Evolutionary conservation across 495 filamentous ascomycete genomes (phyloP).

Genomic region (Xylaria flabelliformis): DNA sequence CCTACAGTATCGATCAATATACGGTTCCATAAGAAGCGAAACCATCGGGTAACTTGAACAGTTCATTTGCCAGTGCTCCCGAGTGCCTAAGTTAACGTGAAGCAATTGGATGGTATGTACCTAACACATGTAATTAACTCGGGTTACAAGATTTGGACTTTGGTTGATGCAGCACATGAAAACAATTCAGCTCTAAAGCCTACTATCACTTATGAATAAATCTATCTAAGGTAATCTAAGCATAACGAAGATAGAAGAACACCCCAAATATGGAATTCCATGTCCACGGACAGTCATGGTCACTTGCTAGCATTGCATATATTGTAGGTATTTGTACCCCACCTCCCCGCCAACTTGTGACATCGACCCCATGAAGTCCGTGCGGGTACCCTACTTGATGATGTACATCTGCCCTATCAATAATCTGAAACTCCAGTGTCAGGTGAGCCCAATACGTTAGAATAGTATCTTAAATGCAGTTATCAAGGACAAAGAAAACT

Average conservation of each 20-base stretch:
- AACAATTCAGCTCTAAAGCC: too few relatives aligned
- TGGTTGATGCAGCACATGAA: too few relatives aligned
- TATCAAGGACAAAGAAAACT: neutral
- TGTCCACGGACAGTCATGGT: neutral
- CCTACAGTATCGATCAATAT: neutral
- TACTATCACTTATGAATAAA: neutral
- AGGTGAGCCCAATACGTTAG: neutral
- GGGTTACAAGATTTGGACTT: neutral
- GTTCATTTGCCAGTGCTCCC: neutral
- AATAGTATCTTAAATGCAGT: neutral
- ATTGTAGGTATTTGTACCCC: constrained; percentile 14
- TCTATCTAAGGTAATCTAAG: too few relatives aligned
- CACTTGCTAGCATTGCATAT: neutral
- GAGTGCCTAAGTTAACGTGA: too few relatives aligned
- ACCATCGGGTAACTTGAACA: neutral
- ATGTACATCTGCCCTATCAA: neutral
- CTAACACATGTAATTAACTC: neutral
- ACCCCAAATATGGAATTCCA: neutral
- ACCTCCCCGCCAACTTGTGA: constrained; percentile 26
- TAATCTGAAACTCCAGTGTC: neutral
- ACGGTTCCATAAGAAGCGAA: neutral
- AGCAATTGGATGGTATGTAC: too few relatives aligned
- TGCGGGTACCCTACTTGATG: neutral
- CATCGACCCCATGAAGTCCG: neutral
- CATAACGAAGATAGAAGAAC: neutral